Evolutionary conservation across 108 stramenopile species (phyloP).

Genomic region (Schizochytrium sp.): DNA sequence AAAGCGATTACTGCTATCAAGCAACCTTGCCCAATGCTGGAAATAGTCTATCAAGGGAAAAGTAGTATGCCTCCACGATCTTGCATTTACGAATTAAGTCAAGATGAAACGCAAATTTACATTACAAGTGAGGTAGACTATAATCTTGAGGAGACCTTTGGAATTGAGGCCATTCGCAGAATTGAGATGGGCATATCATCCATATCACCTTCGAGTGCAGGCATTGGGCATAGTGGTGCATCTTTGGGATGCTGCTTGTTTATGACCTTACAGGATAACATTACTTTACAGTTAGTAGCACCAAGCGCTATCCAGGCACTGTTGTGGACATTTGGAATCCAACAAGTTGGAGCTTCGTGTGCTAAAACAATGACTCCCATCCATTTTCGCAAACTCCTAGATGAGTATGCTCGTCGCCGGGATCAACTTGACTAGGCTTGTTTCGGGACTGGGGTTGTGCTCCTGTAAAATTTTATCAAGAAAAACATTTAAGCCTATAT

Average conservation of each 20-base stretch:
- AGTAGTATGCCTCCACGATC: neutral
- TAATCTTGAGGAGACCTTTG: neutral
- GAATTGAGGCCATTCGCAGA: neutral
- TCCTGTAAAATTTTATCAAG: too few species aligned
- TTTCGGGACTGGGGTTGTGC: too few species aligned
- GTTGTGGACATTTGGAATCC: slow-evolving; percentile 13
- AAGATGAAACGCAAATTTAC: neutral
- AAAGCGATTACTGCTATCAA: neutral
- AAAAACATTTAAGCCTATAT: too few species aligned
- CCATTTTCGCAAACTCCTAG: neutral
- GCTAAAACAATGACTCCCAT: neutral
- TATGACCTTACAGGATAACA: neutral
- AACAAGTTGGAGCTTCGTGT: neutral
- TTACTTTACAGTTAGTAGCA: slow-evolving; percentile 25
- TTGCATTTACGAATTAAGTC: slow-evolving; percentile 8
- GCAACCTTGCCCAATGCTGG: slow-evolving; percentile 24
- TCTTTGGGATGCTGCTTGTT: slow-evolving; percentile 47
- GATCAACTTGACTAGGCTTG: neutral
- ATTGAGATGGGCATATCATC: slow-evolving; percentile 33
- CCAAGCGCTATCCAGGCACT: neutral
- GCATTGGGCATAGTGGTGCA: neutral
- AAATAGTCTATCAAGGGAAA: neutral
- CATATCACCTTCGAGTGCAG: neutral
- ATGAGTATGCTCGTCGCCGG: neutral
- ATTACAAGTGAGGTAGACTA: slow-evolving; percentile 10